Base-by-base conservation (phyloP, 345 rosid species). In the Capsella bursapastoris region DNA sequence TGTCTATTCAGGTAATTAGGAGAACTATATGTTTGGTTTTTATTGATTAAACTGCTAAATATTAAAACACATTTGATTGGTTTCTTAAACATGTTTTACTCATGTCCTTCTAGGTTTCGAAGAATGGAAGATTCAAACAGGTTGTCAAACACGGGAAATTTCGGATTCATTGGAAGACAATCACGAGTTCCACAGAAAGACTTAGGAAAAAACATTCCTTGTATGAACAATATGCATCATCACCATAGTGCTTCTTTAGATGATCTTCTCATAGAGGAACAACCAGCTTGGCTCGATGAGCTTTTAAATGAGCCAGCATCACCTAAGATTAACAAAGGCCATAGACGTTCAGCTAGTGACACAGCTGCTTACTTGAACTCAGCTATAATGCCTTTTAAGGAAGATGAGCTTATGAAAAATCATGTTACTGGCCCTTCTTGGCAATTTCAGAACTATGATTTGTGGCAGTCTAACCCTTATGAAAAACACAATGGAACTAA, bases 221-320 rank as follows among this genome's bases (percentile, higher is more conserved):
- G 83, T 11, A 43, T 82, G 11, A 80, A 41, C 25, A 47, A 72
- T 35, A 63, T 37, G 31, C 82, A 76, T 51, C 83, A 22, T 22
- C 82, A 76, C 72, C 89, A 84, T 31, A 85, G 78, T 35, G 82
- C 88, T 49, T 80, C 88, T 40, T 80, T 82, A 25, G 82, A 82
- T 50, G 82, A 83, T 57, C 78, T 80, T 64, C 8, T 82, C 63
- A 52, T 57, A 49, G 70, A 74, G 4, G 89, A 86, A 45, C 88
- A 84, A 58, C 90, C 87, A 28, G 78, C 87, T 59, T 88, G 93
- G 90, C 83, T 88, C 5, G 90, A 86, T 52, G 93, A 88, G 45
- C 86, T 88, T 72, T 82, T 88, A 31, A 76, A 58, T 45, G 93
- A 88, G 68, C 90, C 87, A 61, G 74, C 80, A 13, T 76, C 82